Evolutionary conservation across 2,329 filamentous ascomycete species (phyloP), one percentile per base, ranked within the genome.

Genomic region (Fusarium circinatum): DNA sequence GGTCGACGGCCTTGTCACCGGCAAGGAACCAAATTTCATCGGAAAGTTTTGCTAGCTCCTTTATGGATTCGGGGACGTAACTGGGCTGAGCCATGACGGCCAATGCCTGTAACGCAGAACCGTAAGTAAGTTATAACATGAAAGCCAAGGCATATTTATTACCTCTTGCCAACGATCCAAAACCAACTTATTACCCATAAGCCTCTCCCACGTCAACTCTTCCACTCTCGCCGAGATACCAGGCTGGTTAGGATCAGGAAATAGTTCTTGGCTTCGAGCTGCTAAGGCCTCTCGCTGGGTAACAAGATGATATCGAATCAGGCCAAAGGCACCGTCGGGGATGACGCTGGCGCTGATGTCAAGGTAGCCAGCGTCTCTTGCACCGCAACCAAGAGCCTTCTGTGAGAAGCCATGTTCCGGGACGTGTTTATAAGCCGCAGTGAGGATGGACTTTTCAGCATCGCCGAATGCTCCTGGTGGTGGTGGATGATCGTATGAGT

Each of bases 1-100:
- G 89, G 82, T 98, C 95, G 68, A 98, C 93, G 28, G 91, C 89
- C 28, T 85, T 86, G 82, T 98, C 96, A 57, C 94, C 94, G 1
- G 96, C 90, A 8, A 98, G 89, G 79, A 93, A 95, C 88, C 93
- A 94, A 58, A 99, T 97, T 82, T 99, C 96, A 81, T 98, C 96
- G n/a, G 93, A 89, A 9, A 99, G 89, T 56, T 89, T 86, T 47
- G 93, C 91, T 8, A 99, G 89, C 84, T 98, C 96, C 49, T 88
- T 88, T 7, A 98, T 81, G 0, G 95, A 95, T 14, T 90, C 84
- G 0, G 94, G 90, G 39, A 97, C 88, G 81, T 96, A 93, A 68
- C 88, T 89, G 0, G 94, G 93, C 65, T 97, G 91, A 9, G 95
- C 94, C 93, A 98, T 98, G 70, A 97, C 86, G 8, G 94, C 95